Base-by-base conservation (phyloP, 2,329 filamentous ascomycete genomes). In the Colletotrichum sp. region DNA sequence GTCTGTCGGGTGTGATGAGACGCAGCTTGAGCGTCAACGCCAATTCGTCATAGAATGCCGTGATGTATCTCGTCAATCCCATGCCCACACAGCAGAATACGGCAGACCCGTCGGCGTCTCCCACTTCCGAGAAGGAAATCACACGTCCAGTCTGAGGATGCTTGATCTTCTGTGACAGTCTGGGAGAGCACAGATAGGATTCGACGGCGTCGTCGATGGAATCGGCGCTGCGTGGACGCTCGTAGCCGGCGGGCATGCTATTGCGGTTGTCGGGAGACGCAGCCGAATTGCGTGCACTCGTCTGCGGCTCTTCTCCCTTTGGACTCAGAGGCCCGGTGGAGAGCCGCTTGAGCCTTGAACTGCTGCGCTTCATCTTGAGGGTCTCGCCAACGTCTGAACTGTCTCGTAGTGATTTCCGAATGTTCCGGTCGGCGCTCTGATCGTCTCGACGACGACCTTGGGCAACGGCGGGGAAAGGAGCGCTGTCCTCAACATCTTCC, bases 21-120 rank as follows among this genome's bases (percentile, higher is more conserved):
- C 97, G 92, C 72, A 99, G 86, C 83, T 95, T 97, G 75, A 99
- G 87, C 1, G 96, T 98, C 81, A 95, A 87, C 4, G 97, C 97
- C 69, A 99, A 88, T 83, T 99, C 97, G 83, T 99, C 97, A 82
- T 98, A 99, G 83, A 99, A 99, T 0, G 96, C 96, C 76, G 95
- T 98, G 75, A 99, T 94, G 82, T 97, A 99, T 84, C 97, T 92
- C 13, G 97, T 99, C 80, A 99, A 85, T 0, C 97, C 97, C 97
- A 99, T 99, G 25, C 97, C 97, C 4, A 99, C 96, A 81, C 97
- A 99, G 82, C 97, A 98, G 79, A 99, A 96, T 3, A 99, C 95
- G 4, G 96, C 96, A 79, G 94, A 96, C 2, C 97, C 97, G 59
- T 96, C 92, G 0, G 96, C 93, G 83, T 98, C 96, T 16, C 97